These are phyloP conservation scores for Corylus americana DNA, from an alignment of 306 rosid genomes.

Conservation along the genomic window DNA sequence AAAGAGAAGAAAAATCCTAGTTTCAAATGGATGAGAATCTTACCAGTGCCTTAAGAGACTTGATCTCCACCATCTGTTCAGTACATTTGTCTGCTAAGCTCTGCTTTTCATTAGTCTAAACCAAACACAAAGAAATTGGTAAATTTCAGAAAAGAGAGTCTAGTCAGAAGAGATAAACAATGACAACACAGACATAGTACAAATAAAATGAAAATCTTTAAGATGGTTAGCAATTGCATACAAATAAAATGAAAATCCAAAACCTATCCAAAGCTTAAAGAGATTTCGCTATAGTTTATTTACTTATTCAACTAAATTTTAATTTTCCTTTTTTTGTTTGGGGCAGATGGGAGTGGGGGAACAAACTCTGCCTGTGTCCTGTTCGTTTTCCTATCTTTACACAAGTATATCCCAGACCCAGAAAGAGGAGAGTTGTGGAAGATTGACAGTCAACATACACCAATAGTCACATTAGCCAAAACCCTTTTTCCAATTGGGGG, in stretches of 20 bases:
- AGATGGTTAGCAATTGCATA: background rate
- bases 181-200: background rate
- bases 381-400: background rate
- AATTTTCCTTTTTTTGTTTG: background rate
- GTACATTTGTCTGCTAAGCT: conserved; percentile 62
- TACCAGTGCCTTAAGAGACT: conserved; percentile 72
- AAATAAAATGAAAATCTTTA: background rate
- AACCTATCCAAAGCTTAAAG: no score
- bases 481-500: background rate
- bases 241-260: no score
- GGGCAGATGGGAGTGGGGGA: background rate
- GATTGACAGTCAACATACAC: no score
- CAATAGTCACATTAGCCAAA: background rate
- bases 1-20: background rate
- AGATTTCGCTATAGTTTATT: no score
- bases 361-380: no score
- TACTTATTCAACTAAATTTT: background rate
- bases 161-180: background rate
- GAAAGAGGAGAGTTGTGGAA: no score
- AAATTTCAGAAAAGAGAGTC: conserved; percentile 21
- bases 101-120: conserved; percentile 57
- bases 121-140: conserved; percentile 32
- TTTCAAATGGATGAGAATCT: conserved; percentile 23
- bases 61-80: conserved; percentile 65
- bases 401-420: background rate